Percentiles rank a stretch among this genome's conserved stretches.
Evolutionary conservation across 2,329 filamentous ascomycete genomes (phyloP).

Genomic region (Tolypocladium album): DNA sequence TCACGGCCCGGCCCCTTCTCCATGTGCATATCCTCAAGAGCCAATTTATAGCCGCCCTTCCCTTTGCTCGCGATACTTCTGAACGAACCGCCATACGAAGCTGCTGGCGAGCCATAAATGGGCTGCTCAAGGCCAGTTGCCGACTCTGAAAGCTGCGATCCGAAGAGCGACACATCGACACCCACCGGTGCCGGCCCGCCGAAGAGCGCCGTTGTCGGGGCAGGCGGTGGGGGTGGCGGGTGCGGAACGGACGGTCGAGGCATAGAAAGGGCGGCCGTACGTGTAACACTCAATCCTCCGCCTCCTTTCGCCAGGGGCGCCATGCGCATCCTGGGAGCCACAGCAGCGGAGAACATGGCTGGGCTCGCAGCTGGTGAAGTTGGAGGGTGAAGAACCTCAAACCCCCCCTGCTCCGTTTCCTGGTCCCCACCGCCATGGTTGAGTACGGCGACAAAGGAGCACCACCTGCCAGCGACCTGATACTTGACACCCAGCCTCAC

Average conservation of each 20-base stretch:
- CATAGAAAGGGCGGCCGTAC: too few species aligned
- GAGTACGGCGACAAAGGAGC: conserved; percentile 60
- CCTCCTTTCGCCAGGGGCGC: neutral
- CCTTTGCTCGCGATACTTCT: too few species aligned
- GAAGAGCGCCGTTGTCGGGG: neutral
- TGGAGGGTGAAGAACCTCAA: neutral
- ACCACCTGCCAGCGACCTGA: conserved; percentile 60
- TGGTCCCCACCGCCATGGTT: conserved; percentile 15
- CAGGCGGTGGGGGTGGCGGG: neutral
- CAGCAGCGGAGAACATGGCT: neutral
- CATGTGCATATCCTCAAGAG: neutral
- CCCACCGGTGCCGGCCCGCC: neutral
- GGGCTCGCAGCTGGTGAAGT: neutral
- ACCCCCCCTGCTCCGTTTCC: neutral
- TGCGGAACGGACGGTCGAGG: neutral
- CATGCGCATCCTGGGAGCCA: neutral
- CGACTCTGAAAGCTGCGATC: neutral
- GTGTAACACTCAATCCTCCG: too few species aligned
- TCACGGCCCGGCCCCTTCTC: neutral
- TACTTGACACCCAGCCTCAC: conserved; percentile 55
- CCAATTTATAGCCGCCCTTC: neutral
- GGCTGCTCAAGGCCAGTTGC: neutral
- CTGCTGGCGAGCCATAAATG: neutral
- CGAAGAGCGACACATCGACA: neutral
- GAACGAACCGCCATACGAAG: neutral